These are phyloP conservation scores for Albizia julibrissin DNA, from an alignment of 306 rosid genomes.

Conservation along the genomic window DNA sequence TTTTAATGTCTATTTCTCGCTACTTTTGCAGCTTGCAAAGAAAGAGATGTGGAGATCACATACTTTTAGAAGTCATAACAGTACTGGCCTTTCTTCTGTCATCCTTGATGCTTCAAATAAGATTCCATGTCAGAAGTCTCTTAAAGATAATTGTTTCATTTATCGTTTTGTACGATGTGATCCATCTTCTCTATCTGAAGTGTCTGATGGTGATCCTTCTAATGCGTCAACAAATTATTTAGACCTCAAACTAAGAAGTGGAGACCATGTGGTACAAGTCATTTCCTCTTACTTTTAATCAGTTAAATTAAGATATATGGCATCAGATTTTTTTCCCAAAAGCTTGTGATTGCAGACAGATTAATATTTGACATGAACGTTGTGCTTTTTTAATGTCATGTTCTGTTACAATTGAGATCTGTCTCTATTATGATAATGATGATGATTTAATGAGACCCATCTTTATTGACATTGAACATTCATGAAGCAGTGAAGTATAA, in stretches of 20 bases:
- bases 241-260: constrained; percentile 62
- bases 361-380: not conserved
- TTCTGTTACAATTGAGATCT: not conserved
- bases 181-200: constrained; percentile 37
- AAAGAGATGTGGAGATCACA: constrained; percentile 69
- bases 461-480: not conserved
- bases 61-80: constrained; percentile 44
- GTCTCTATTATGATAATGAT: not conserved
- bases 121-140: constrained; percentile 46
- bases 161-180: constrained; percentile 64
- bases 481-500: not conserved
- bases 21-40: constrained; percentile 61
- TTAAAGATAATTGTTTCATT: constrained; percentile 55
- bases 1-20: not conserved
- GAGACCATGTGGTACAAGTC: constrained; percentile 83
- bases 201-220: constrained; percentile 40
- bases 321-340: not conserved
- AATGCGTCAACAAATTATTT: constrained; percentile 47
- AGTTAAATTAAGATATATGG: constrained; percentile 19
- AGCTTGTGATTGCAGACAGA: not conserved
- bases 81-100: constrained; percentile 64
- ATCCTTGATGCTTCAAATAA: constrained; percentile 65
- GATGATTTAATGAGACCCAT: not conserved
- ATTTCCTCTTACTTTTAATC: constrained; percentile 6
- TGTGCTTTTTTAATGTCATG: not conserved